phyloP scores from a whole-genome alignment of 352 stramenopile species.

The Phytopythium helicoides region DNA sequence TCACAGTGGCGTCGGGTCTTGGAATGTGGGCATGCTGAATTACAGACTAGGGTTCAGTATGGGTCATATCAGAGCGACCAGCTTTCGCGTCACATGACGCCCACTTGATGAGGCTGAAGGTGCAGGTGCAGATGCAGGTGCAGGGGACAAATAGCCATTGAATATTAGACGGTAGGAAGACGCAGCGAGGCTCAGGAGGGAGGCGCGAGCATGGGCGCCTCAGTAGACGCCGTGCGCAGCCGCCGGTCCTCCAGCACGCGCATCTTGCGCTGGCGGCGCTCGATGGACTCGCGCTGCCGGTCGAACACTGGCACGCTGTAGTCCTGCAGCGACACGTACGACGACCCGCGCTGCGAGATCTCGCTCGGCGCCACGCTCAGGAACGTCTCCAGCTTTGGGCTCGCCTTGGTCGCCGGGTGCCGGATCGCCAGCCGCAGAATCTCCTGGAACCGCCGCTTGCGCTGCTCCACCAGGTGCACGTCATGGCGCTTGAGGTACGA shows the following conservation, averaged over 20 bases:
- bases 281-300: conserved; percentile 72
- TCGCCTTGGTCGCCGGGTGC: conserved; percentile 67
- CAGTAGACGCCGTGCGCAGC: conserved; percentile 20
- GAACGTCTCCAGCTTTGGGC: conserved; percentile 66
- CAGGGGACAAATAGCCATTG: no score
- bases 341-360: conserved; percentile 73
- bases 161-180: no score
- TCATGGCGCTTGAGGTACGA: conserved; percentile 83
- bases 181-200: no score
- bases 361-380: conserved; percentile 63
- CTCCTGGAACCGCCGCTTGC: conserved; percentile 79
- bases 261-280: conserved; percentile 72
- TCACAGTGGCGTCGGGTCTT: no score
- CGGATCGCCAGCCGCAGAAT: conserved; percentile 77
- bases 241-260: conserved; percentile 62
- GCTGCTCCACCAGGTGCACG: conserved; percentile 72
- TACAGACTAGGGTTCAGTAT: no score
- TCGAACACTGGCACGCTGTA: conserved; percentile 78
- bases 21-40: no score
- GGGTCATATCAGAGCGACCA: no score
- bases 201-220: not conserved
- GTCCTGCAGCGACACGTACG: conserved; percentile 78
- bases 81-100: no score
- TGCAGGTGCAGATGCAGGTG: no score
- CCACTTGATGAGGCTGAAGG: no score